phyloP scores from a whole-genome alignment of 495 filamentous ascomycete genomes.

The Haplographium delicatum region DNA sequence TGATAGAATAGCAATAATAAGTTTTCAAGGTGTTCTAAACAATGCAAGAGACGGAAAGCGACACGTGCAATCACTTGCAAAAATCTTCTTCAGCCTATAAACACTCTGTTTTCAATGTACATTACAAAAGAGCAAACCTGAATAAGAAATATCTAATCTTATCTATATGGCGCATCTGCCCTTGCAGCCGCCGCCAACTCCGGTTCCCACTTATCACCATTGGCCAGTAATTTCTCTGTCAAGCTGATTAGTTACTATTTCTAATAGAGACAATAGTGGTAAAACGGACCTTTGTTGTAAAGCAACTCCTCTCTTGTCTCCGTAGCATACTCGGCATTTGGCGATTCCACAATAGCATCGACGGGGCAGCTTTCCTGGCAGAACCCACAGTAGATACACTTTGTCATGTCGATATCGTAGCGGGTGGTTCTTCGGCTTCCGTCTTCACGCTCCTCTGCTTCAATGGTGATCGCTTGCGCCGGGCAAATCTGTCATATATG shows the following conservation, averaged over 20 bases:
- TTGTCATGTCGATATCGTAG: conserved; percentile 99
- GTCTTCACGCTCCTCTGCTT: conserved; percentile 95
- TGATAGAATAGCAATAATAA: too few species aligned
- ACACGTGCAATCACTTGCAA: too few species aligned
- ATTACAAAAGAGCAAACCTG: not conserved
- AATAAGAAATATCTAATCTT: conserved; percentile 26
- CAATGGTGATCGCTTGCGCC: conserved; percentile 94
- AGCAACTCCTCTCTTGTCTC: conserved; percentile 95
- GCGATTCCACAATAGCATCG: conserved; percentile 94
- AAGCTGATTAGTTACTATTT: not conserved
- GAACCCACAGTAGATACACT: conserved; percentile 99
- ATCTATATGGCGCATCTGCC: conserved; percentile 86
- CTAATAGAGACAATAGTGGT: not conserved
- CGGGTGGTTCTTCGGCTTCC: conserved; percentile 90
- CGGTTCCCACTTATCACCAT: conserved; percentile 97
- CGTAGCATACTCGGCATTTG: conserved; percentile 96
- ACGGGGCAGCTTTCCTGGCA: conserved; percentile 99
- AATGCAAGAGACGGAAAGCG: too few species aligned
- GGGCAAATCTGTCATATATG: conserved; percentile 88
- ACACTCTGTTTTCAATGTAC: conserved; percentile 11
- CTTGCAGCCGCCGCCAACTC: conserved; percentile 87
- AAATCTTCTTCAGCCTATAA: conserved; percentile 5
- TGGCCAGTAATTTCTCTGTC: conserved; percentile 44
- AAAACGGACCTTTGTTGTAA: conserved; percentile 69
- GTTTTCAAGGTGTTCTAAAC: too few species aligned